Conservation (phyloP, 2,329 filamentous ascomycete species). For the Pestalotiopsis fici region DNA sequence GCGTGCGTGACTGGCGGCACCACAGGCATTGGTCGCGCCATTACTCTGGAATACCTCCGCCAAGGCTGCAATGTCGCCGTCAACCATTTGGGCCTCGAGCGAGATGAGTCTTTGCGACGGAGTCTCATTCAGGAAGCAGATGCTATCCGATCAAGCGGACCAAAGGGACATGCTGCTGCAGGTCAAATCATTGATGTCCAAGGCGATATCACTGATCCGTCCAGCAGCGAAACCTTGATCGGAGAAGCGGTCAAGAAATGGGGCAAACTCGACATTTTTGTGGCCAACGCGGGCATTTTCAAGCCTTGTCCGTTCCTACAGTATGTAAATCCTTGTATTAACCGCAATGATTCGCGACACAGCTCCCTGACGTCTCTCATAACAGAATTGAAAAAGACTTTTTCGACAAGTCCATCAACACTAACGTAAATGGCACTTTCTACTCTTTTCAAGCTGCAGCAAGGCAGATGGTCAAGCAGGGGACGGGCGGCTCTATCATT, state of each 20-base stretch:
- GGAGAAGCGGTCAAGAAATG: constrained; percentile 62
- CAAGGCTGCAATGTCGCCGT: constrained; percentile 80
- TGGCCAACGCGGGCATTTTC: constrained; percentile 88
- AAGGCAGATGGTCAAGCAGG: constrained; percentile 72
- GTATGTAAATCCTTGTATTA: background rate
- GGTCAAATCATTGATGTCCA: constrained; percentile 66
- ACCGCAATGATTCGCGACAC: background rate
- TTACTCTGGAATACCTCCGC: constrained; percentile 74
- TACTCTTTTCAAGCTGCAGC: constrained; percentile 84
- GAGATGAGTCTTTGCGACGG: constrained; percentile 51
- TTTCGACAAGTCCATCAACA: constrained; percentile 70
- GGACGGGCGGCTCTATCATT: constrained; percentile 80
- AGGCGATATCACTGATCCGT: constrained; percentile 76
- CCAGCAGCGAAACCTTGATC: constrained; percentile 71
- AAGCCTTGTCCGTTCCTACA: constrained; percentile 80
- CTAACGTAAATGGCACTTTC: constrained; percentile 85
- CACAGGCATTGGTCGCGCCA: constrained; percentile 84
- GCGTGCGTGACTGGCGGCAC: constrained; percentile 86
- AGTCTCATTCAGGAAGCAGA: constrained; percentile 56
- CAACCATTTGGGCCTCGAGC: constrained; percentile 70
- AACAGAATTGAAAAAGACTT: constrained; percentile 67
- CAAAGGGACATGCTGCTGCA: constrained; percentile 34
- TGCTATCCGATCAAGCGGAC: constrained; percentile 43
- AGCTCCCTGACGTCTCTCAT: background rate
- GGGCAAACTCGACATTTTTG: constrained; percentile 71